phyloP scores from a whole-genome alignment of 139 green algal genomes.

The Pleodorina starrii region DNA sequence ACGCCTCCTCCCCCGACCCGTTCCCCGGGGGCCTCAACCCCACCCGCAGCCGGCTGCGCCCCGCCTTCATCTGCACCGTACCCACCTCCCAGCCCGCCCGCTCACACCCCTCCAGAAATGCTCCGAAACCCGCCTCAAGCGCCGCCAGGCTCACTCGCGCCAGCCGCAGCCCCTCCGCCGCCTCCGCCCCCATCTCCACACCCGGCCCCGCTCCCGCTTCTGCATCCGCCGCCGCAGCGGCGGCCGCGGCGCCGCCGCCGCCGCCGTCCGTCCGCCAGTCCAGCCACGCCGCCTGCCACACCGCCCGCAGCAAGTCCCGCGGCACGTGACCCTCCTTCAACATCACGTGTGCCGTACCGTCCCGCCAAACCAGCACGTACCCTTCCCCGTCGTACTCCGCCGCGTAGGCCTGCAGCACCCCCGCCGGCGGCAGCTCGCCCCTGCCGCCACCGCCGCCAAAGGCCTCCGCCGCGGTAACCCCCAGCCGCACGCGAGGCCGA shows the following conservation, averaged over 20 bases:
- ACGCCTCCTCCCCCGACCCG: too few relatives aligned
- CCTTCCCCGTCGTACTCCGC: constrained; percentile 65
- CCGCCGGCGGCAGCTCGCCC: background rate
- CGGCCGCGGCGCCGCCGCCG: background rate
- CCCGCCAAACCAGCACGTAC: constrained; percentile 75
- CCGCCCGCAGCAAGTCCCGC: constrained; percentile 60
- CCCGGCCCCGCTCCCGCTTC: background rate
- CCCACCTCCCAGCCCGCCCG: constrained; percentile 20
- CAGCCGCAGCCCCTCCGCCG: background rate
- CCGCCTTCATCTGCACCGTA: constrained; percentile 27
- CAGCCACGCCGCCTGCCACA: constrained; percentile 82
- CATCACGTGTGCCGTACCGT: constrained; percentile 65
- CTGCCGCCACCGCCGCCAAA: too few relatives aligned
- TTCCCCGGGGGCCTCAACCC: background rate
- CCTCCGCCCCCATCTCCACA: background rate
- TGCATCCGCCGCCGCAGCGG: background rate
- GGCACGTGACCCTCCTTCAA: constrained; percentile 60
- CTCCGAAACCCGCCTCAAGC: background rate
- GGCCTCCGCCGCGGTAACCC: constrained; percentile 60
- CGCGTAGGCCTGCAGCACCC: constrained; percentile 47
- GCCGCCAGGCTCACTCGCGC: background rate
- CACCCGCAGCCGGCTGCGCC: constrained; percentile 16
- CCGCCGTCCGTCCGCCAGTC: constrained; percentile 33
- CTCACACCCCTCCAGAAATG: background rate
- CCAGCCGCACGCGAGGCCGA: constrained; percentile 51